Evolutionary conservation across 78 protist genomes (phyloP).

Genomic region (Monosiga brevicollis): DNA sequence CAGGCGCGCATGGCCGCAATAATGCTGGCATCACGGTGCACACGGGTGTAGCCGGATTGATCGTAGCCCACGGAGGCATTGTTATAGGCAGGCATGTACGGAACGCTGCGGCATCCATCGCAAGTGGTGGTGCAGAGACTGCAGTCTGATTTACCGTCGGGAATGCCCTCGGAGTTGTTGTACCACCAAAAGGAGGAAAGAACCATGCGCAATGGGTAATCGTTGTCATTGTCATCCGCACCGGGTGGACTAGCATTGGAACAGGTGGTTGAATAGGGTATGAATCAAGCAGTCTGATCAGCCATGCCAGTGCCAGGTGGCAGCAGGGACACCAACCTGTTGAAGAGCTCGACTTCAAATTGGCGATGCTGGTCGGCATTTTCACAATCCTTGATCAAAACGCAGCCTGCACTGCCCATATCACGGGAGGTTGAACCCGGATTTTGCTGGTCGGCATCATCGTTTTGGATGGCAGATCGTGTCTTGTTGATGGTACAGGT

Average conservation of each 20-base stretch:
- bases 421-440: slow-evolving; percentile 44
- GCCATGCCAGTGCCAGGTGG: background rate
- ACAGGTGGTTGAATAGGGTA: too few species aligned
- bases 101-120: slow-evolving; percentile 13
- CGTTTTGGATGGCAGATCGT: slow-evolving; percentile 36
- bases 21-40: slow-evolving; percentile 40
- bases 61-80: slow-evolving; percentile 29
- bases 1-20: slow-evolving; percentile 49
- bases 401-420: slow-evolving; percentile 43
- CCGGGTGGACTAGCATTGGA: slow-evolving; percentile 1
- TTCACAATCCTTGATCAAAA: slow-evolving; percentile 20
- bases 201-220: slow-evolving; percentile 40
- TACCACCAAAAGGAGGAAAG: slow-evolving; percentile 30
- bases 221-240: slow-evolving; percentile 46
- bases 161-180: slow-evolving; percentile 21
- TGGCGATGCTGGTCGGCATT: slow-evolving; percentile 33
- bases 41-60: slow-evolving; percentile 34
- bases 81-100: slow-evolving; percentile 21
- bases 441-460: slow-evolving; percentile 49
- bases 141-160: slow-evolving; percentile 52
- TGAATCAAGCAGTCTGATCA: background rate
- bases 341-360: slow-evolving; percentile 41
- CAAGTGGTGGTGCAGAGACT: background rate
- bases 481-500: background rate
- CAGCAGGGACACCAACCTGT: too few species aligned